Evolutionary conservation across 306 rosid genomes (phyloP).

Genomic region (Citrullus colocynthis): DNA sequence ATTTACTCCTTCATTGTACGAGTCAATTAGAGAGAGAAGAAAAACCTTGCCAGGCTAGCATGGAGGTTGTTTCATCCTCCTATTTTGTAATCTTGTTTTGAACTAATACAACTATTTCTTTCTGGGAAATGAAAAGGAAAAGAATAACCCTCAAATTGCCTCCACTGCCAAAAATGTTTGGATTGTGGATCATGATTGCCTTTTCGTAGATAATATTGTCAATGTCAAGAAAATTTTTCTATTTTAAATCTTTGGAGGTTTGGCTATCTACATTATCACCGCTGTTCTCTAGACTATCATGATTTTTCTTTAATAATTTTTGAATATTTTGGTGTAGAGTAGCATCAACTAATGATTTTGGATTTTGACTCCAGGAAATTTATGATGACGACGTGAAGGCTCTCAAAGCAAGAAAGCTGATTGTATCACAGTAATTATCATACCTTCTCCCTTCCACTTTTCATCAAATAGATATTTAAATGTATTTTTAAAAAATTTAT

Average conservation of each 20-base stretch:
- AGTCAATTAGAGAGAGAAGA: background rate
- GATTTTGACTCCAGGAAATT: slow-evolving; percentile 31
- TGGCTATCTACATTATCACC: background rate
- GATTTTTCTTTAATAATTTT: background rate
- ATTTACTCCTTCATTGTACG: background rate
- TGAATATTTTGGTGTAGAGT: background rate
- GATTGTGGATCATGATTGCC: background rate
- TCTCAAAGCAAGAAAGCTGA: slow-evolving; percentile 65
- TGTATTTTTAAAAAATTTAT: background rate
- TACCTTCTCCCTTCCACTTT: background rate
- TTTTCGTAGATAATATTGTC: background rate
- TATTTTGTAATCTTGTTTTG: background rate
- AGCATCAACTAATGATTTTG: slow-evolving; percentile 11
- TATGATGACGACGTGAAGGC: slow-evolving; percentile 53
- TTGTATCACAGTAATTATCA: slow-evolving; percentile 47
- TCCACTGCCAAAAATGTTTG: background rate
- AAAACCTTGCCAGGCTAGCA: background rate
- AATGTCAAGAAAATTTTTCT: background rate
- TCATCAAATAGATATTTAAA: background rate
- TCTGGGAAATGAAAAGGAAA: background rate
- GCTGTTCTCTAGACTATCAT: background rate
- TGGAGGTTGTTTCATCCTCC: background rate
- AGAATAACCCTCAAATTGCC: background rate
- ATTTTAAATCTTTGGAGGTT: background rate
- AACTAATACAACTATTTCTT: background rate